Evolutionary conservation across 2,329 filamentous ascomycete species (phyloP).

Genomic region (Neopestalotiopsis sp.): DNA sequence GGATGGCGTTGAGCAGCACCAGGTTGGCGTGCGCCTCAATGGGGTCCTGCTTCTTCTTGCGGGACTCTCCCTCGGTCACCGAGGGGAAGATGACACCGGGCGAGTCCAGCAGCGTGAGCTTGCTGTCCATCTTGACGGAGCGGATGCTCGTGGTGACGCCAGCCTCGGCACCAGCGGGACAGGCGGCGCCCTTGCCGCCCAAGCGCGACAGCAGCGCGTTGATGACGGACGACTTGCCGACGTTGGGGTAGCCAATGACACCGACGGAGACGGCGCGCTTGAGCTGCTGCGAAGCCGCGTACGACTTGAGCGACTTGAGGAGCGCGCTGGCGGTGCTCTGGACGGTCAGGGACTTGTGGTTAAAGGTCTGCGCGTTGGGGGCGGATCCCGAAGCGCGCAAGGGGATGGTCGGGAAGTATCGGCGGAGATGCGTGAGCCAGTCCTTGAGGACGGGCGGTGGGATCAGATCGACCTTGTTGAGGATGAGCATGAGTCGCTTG

Average conservation of each 20-base stretch:
- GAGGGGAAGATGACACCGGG: slow-evolving; percentile 94
- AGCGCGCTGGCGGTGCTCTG: slow-evolving; percentile 84
- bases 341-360: slow-evolving; percentile 87
- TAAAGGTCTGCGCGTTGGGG: slow-evolving; percentile 87
- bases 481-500: slow-evolving; percentile 86
- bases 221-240: slow-evolving; percentile 96
- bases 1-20: slow-evolving; percentile 87
- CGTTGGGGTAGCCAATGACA: slow-evolving; percentile 94
- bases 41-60: slow-evolving; percentile 53
- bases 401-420: slow-evolving; percentile 90
- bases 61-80: slow-evolving; percentile 38
- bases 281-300: slow-evolving; percentile 79
- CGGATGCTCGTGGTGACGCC: slow-evolving; percentile 89
- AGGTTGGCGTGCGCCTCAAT: slow-evolving; percentile 82
- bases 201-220: slow-evolving; percentile 85
- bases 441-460: slow-evolving; percentile 80
- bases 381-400: slow-evolving; percentile 83
- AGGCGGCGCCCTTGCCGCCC: slow-evolving; percentile 71
- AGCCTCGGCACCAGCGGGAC: slow-evolving; percentile 88
- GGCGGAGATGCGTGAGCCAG: slow-evolving; percentile 84
- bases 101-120: slow-evolving; percentile 90
- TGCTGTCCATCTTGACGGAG: slow-evolving; percentile 92
- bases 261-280: slow-evolving; percentile 91
- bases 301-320: slow-evolving; percentile 89
- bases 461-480: slow-evolving; percentile 96